Evolutionary conservation across 2,329 filamentous ascomycete species (phyloP).

Genomic region (Chaetomium sp.): DNA sequence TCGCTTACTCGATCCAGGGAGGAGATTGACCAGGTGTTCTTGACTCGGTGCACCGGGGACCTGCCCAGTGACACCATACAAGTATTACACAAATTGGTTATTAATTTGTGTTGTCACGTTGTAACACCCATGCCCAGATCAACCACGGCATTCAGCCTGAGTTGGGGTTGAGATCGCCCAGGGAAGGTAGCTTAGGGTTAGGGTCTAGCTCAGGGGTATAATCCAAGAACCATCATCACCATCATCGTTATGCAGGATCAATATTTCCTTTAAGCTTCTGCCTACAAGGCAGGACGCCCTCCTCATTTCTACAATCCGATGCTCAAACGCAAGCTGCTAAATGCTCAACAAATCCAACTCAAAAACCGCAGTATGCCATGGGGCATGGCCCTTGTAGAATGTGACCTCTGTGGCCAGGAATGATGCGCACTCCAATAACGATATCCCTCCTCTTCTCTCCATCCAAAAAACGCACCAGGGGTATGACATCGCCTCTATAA

Average conservation of each 20-base stretch:
- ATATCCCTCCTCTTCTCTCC: neutral
- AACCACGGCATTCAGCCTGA: constrained; percentile 8
- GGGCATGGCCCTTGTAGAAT: neutral
- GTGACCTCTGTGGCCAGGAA: neutral
- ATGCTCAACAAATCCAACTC: constrained; percentile 7
- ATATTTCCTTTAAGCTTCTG: neutral
- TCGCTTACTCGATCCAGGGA: neutral
- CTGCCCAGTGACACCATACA: neutral
- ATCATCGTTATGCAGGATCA: neutral
- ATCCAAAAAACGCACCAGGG: neutral
- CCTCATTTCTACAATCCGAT: constrained; percentile 3
- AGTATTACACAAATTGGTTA: neutral
- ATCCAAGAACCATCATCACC: neutral
- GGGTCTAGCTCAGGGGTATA: neutral
- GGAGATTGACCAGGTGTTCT: neutral
- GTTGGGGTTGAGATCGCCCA: neutral
- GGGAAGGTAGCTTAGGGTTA: neutral
- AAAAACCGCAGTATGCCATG: neutral
- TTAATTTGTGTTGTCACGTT: constrained; percentile 2
- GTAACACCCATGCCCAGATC: neutral
- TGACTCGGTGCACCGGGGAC: neutral
- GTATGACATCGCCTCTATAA: constrained; percentile 18
- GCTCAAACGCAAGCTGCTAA: constrained; percentile 8
- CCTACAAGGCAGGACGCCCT: neutral
- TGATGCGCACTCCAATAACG: neutral